phyloP scores from a whole-genome alignment of 2,329 filamentous ascomycete species.

The Botryosphaeria dothidea region DNA sequence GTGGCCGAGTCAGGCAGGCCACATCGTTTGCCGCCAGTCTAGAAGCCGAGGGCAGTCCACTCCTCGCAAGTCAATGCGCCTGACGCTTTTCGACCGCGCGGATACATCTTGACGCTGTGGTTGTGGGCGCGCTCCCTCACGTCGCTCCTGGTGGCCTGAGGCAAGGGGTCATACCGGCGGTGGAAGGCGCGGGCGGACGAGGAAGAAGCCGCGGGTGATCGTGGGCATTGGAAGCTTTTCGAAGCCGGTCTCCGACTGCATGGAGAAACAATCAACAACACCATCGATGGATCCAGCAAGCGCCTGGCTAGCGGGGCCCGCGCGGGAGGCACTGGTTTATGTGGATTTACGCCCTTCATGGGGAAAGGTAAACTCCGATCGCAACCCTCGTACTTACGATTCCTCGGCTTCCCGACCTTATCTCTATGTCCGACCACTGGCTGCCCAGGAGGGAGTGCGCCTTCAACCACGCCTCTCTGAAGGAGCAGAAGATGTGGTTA shows the following conservation, averaged over 20 bases:
- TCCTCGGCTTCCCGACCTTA: neutral
- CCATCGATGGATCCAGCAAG: neutral
- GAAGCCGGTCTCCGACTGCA: neutral
- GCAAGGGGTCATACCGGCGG: neutral
- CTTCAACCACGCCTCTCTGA: neutral
- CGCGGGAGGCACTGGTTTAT: neutral
- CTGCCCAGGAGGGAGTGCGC: neutral
- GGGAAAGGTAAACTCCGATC: neutral
- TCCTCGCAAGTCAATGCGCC: neutral
- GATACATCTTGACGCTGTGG: neutral
- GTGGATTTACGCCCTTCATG: neutral
- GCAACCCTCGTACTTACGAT: conserved; percentile 1
- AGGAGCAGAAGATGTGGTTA: neutral
- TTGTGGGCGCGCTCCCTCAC: neutral
- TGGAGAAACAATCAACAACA: neutral
- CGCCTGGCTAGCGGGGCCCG: neutral
- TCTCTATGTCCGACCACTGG: neutral
- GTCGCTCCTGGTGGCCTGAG: neutral
- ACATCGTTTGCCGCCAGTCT: neutral
- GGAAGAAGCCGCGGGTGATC: neutral
- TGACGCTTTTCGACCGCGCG: neutral
- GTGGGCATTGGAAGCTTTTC: neutral
- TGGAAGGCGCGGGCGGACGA: neutral
- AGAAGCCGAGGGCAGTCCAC: neutral
- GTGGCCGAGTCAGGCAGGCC: neutral